These are phyloP conservation scores for Glycine tomentella DNA, from an alignment of 306 rosid species.

Conservation along the genomic window DNA sequence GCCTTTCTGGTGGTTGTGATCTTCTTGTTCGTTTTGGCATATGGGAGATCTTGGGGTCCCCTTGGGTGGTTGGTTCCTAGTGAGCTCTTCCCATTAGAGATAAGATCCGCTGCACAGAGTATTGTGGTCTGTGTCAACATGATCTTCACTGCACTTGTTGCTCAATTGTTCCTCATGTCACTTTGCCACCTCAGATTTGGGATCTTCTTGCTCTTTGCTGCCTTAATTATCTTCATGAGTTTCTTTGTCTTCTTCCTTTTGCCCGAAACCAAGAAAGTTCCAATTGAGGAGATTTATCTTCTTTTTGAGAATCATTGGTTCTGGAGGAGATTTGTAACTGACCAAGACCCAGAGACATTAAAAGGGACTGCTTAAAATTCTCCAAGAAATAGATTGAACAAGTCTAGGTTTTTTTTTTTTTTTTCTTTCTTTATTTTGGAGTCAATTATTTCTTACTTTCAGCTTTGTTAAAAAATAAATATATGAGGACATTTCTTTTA, in stretches of 20 bases:
- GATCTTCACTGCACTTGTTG: constrained; percentile 88
- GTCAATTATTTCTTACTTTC: constrained; percentile 13
- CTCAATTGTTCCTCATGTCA: constrained; percentile 79
- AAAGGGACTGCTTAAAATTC: constrained; percentile 39
- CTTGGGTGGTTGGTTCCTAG: constrained; percentile 97
- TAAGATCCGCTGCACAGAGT: constrained; percentile 96
- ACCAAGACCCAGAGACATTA: constrained; percentile 34
- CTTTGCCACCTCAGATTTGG: constrained; percentile 93
- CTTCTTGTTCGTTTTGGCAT: constrained; percentile 86
- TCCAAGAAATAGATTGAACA: constrained; percentile 27
- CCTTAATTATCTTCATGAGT: constrained; percentile 76
- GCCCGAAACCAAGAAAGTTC: constrained; percentile 96
- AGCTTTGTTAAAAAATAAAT: too few species aligned
- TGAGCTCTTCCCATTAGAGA: constrained; percentile 93
- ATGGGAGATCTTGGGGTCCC: constrained; percentile 99
- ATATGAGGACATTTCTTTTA: too few species aligned
- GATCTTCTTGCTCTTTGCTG: constrained; percentile 82
- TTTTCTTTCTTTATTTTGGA: constrained; percentile 3
- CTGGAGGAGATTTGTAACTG: constrained; percentile 71
- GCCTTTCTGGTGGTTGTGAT: constrained; percentile 75
- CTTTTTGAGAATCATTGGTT: constrained; percentile 88
- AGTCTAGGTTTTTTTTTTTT: constrained; percentile 16
- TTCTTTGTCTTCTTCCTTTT: constrained; percentile 78
- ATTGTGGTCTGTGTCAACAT: constrained; percentile 93
- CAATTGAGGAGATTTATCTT: constrained; percentile 89